These are phyloP conservation scores for Vitis rotundifolia DNA, from an alignment of 164 flowering plant species.

Conservation along the genomic window DNA sequence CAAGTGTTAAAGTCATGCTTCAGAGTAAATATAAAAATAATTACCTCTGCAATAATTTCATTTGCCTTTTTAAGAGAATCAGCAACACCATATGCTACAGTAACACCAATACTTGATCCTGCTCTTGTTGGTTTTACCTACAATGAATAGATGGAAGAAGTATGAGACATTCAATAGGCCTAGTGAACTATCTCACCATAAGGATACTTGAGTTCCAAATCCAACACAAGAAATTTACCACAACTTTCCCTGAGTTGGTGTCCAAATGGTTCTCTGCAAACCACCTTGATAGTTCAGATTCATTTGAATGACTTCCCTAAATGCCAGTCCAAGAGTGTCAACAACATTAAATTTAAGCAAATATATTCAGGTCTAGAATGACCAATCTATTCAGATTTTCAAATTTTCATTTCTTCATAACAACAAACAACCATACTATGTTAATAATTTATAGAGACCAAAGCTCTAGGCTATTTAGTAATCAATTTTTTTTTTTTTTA, in stretches of 20 bases:
- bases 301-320: constrained; percentile 49
- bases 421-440: too few relatives aligned
- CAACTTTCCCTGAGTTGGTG: constrained; percentile 68
- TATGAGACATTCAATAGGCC: neutral
- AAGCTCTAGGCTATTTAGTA: too few relatives aligned
- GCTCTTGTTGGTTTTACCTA: constrained; percentile 92
- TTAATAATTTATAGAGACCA: too few relatives aligned
- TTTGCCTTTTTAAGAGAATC: constrained; percentile 70
- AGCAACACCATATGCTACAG: constrained; percentile 80
- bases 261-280: constrained; percentile 67
- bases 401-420: too few relatives aligned
- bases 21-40: neutral
- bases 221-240: constrained; percentile 48
- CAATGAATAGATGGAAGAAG: constrained; percentile 3
- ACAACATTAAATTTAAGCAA: constrained; percentile 1
- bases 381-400: neutral
- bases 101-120: constrained; percentile 90
- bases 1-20: neutral
- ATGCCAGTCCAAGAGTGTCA: constrained; percentile 14
- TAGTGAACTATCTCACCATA: neutral
- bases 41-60: constrained; percentile 65
- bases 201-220: neutral
- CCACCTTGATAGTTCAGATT: constrained; percentile 60
- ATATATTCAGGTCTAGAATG: neutral
- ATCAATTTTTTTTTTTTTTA: too few relatives aligned